A percentile compares a stretch with the other conserved stretches of the same genome.
phyloP scores from a whole-genome alignment of 2,329 filamentous ascomycete genomes.

The Aspergillus viridinutans region DNA sequence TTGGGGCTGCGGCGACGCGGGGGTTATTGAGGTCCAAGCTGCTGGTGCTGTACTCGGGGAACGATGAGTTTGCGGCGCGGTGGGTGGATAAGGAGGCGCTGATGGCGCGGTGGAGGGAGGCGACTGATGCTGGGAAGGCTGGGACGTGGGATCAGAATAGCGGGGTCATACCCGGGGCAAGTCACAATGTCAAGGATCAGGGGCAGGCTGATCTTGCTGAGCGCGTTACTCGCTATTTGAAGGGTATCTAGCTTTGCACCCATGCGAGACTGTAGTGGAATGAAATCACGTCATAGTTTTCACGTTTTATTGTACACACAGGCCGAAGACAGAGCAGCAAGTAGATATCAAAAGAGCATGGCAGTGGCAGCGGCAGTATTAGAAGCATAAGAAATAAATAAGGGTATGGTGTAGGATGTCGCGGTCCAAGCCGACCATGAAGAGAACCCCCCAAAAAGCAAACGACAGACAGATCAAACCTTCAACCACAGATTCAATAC shows the following conservation, averaged over 20 bases:
- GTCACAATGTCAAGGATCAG: constrained; percentile 47
- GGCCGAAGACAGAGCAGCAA: constrained; percentile 8
- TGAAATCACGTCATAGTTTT: not conserved
- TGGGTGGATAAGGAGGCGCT: constrained; percentile 44
- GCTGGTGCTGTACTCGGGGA: constrained; percentile 45
- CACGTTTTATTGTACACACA: constrained; percentile 1
- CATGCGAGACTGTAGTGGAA: not conserved
- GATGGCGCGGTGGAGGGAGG: constrained; percentile 41
- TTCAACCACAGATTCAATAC: constrained; percentile 73
- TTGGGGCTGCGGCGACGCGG: constrained; percentile 48
- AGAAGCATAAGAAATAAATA: constrained; percentile 5
- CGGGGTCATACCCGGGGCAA: constrained; percentile 46
- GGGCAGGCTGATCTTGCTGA: constrained; percentile 42
- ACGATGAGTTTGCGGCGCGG: constrained; percentile 43
- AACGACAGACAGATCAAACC: constrained; percentile 47
- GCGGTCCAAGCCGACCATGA: not conserved
- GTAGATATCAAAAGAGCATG: constrained; percentile 1
- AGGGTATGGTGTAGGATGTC: not conserved
- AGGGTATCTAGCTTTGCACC: constrained; percentile 17
- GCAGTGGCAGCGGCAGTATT: constrained; percentile 4
- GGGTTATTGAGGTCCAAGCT: constrained; percentile 37
- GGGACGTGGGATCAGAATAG: constrained; percentile 49
- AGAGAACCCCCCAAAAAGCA: not conserved
- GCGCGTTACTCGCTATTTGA: constrained; percentile 33
- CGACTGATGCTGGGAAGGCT: constrained; percentile 33